Percentiles rank a stretch among this genome's conserved stretches.
Evolutionary conservation across 2,329 filamentous ascomycete species (phyloP).

Genomic region (Cladosporium sp.): DNA sequence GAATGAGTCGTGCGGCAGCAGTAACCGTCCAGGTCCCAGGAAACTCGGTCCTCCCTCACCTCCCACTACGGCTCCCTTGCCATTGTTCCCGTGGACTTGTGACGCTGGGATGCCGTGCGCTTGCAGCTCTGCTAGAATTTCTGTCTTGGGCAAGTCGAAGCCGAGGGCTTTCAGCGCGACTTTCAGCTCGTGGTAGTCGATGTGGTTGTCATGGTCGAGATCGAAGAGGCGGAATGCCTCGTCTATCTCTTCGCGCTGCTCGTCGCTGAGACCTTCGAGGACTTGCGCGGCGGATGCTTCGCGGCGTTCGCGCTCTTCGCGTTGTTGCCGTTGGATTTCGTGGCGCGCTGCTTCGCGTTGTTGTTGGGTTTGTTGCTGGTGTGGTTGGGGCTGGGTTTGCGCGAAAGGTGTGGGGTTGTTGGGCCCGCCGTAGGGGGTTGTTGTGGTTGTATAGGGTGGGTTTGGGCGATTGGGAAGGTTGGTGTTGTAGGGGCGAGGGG

Average conservation of each 20-base stretch:
- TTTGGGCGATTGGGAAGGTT: conserved; percentile 42
- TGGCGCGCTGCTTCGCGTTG: conserved; percentile 35
- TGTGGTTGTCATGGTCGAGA: conserved; percentile 86
- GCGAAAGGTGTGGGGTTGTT: conserved; percentile 28
- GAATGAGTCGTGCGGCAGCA: conserved; percentile 69
- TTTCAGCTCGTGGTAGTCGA: conserved; percentile 98
- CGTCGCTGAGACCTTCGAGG: conserved; percentile 65
- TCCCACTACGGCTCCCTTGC: conserved; percentile 7
- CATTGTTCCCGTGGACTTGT: conserved; percentile 14
- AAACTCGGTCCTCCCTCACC: conserved; percentile 23
- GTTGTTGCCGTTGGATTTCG: conserved; percentile 18
- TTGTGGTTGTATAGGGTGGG: conserved; percentile 26
- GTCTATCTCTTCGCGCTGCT: conserved; percentile 88
- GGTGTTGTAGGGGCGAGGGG: conserved; percentile 49
- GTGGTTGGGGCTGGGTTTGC: conserved; percentile 18
- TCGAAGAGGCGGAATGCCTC: conserved; percentile 96
- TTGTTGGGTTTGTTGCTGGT: conserved; percentile 13
- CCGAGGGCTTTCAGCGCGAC: conserved; percentile 93
- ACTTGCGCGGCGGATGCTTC: conserved; percentile 42
- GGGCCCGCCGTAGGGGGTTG: conserved; percentile 24
- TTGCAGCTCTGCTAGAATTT: conserved; percentile 76
- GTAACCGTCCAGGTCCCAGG: conserved; percentile 54
- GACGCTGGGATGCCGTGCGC: conserved; percentile 65
- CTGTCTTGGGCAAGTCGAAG: conserved; percentile 82
- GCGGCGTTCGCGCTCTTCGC: conserved; percentile 38